Base-by-base conservation (phyloP, 768 basidiomycete genomes). In the Suillus discolor region DNA sequence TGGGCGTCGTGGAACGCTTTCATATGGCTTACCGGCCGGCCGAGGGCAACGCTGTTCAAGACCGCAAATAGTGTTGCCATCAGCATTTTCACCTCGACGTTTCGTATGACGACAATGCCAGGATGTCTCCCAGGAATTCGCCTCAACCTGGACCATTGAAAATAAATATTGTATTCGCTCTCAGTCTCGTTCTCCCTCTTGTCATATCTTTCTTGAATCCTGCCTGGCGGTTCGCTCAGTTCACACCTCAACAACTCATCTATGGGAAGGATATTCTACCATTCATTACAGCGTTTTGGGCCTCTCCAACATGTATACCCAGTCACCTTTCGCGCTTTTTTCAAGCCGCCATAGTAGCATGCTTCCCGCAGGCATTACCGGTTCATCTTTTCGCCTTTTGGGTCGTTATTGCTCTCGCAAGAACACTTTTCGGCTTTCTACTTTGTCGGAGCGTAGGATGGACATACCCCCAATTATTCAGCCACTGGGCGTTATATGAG, bases 401-500 rank as follows among this genome's bases (percentile, higher is more conserved):
- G 77, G 53, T 76, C 45, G n/a, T 47, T 8, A 70, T 73, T 25
- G 70, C 57, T 38, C 49, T 76, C 1, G 45, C 45, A 0, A 65
- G 73, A 44, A 73, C 67, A 31, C 51, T 70, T 38, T 4, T 62
- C 18, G 70, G 71, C 36, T 73, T 73, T 63, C 53, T 75, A 18
- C 54, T 76, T 49, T 73, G 69, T 23, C 69, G 73, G 9, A 67
- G 75, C 51, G 67, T 74, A 25, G 80, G 82, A 20, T 82, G 79
- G 79, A 70, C 78, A 18, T 73, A 75, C 45, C 82, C 81, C 5
- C 64, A 38, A 12, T 51, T 82, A 28, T 82, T 82, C 70, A 77
- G 70, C 51, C 82, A 81, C 67, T 81, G 76, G 69, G 74, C 78
- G 15, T 69, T 80, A 3, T 82, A 81, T 54, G 81, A 83, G 64